A percentile compares a stretch with the other conserved stretches of the same genome.
Evolutionary conservation across 1,284 basidiomycete species (phyloP).

Genomic region (Inonotus hispidus): DNA sequence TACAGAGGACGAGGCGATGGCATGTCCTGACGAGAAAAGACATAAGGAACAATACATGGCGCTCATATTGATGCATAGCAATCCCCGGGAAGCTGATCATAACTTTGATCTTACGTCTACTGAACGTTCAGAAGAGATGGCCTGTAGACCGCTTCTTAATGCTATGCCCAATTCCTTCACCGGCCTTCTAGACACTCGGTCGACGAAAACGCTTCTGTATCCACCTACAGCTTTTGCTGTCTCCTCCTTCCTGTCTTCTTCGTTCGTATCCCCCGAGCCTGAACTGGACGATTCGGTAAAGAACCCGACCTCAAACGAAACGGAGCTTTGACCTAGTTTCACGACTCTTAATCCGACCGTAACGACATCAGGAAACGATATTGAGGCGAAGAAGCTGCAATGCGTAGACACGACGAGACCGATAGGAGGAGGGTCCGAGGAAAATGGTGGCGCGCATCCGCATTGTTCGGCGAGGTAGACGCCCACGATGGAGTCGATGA

Average conservation of each 20-base stretch:
- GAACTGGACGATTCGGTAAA: slow-evolving; percentile 36
- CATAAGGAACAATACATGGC: too few relatives aligned
- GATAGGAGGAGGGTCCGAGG: slow-evolving; percentile 35
- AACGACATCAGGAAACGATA: slow-evolving; percentile 63
- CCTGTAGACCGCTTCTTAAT: slow-evolving; percentile 37
- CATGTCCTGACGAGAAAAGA: too few relatives aligned
- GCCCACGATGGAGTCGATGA: slow-evolving; percentile 74
- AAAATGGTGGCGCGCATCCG: slow-evolving; percentile 29
- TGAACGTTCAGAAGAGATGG: not conserved
- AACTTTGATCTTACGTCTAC: not conserved
- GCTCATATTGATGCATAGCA: too few relatives aligned
- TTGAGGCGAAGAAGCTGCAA: slow-evolving; percentile 64
- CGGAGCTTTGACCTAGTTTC: slow-evolving; percentile 64
- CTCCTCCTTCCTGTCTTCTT: slow-evolving; percentile 35
- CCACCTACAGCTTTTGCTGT: slow-evolving; percentile 61
- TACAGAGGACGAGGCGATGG: too few relatives aligned
- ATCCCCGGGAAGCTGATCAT: too few relatives aligned
- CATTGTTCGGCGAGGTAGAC: slow-evolving; percentile 62
- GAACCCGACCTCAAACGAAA: slow-evolving; percentile 69
- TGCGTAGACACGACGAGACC: slow-evolving; percentile 70
- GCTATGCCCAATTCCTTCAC: slow-evolving; percentile 33
- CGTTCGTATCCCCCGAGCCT: slow-evolving; percentile 13
- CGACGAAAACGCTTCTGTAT: slow-evolving; percentile 79
- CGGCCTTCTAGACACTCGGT: slow-evolving; percentile 49
- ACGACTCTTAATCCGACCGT: slow-evolving; percentile 61